Conservation (phyloP, 495 filamentous ascomycete genomes). For the Xylaria telfairii region DNA sequence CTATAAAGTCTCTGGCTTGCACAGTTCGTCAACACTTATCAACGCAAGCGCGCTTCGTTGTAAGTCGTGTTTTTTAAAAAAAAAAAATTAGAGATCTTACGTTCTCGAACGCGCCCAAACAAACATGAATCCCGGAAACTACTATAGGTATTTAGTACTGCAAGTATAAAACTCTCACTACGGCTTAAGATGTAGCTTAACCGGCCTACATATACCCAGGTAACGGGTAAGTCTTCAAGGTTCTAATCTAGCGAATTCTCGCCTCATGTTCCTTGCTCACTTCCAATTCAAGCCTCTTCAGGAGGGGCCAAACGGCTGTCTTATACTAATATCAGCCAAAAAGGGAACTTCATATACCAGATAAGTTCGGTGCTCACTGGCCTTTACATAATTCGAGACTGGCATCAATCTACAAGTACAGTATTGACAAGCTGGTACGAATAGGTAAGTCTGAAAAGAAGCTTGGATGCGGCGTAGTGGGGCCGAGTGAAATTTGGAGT, state of each 20-base stretch:
- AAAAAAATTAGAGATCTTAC: no score
- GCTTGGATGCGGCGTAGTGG: background rate
- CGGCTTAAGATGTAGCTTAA: background rate
- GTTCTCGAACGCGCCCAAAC: background rate
- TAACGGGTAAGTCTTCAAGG: background rate
- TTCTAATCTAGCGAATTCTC: background rate
- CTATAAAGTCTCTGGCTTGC: background rate
- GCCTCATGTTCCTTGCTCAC: background rate
- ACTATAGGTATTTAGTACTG: background rate
- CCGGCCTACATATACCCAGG: background rate
- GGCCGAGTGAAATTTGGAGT: constrained; percentile 18
- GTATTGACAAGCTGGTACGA: background rate
- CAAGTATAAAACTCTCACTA: background rate
- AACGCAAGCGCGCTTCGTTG: background rate
- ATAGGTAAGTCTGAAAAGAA: background rate
- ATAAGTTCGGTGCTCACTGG: background rate
- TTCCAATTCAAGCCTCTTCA: background rate
- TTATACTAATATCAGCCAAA: background rate
- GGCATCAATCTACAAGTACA: background rate
- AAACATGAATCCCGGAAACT: background rate
- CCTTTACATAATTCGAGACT: background rate
- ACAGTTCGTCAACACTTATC: background rate
- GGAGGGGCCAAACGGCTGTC: background rate
- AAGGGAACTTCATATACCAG: background rate
- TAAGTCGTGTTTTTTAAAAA: background rate